Conservation (phyloP, 495 filamentous ascomycete species). For the Trichoderma virens region DNA sequence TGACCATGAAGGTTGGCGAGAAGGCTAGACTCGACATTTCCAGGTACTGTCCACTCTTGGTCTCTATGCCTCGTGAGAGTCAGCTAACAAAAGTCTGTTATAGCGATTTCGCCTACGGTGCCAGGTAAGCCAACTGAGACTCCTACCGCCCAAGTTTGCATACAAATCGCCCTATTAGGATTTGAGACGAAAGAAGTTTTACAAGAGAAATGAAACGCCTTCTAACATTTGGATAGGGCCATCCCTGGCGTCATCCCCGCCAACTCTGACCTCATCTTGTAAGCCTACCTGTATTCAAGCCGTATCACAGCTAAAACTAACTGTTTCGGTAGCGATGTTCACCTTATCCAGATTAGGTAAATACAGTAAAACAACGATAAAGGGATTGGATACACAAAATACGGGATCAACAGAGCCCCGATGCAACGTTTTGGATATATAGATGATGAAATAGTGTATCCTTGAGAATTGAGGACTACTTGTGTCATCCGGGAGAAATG, state of each 20-base stretch:
- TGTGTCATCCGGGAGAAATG: no score
- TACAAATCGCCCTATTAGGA: no score
- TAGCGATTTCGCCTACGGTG: constrained; percentile 74
- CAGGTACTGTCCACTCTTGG: constrained; percentile 41
- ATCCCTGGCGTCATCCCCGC: constrained; percentile 58
- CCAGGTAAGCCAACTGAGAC: constrained; percentile 43
- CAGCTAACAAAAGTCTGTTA: constrained; percentile 1
- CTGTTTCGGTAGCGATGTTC: constrained; percentile 36
- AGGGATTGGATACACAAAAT: no score
- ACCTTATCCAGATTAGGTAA: constrained; percentile 36
- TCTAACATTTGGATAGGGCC: constrained; percentile 35
- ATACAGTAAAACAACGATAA: no score
- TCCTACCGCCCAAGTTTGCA: background rate
- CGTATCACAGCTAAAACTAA: background rate
- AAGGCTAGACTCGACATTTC: constrained; percentile 70
- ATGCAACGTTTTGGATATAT: no score
- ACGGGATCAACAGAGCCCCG: no score
- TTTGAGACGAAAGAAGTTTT: no score
- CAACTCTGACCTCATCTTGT: constrained; percentile 50
- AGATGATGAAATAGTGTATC: no score
- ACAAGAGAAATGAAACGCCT: background rate
- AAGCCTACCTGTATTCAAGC: constrained; percentile 21
- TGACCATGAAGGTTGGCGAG: constrained; percentile 73
- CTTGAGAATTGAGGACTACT: no score
- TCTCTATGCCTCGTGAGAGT: background rate